Percentiles rank a stretch among this genome's conserved stretches.
Evolutionary conservation across 352 stramenopile species (phyloP).

Genomic region (Poterioochromonas sp.): DNA sequence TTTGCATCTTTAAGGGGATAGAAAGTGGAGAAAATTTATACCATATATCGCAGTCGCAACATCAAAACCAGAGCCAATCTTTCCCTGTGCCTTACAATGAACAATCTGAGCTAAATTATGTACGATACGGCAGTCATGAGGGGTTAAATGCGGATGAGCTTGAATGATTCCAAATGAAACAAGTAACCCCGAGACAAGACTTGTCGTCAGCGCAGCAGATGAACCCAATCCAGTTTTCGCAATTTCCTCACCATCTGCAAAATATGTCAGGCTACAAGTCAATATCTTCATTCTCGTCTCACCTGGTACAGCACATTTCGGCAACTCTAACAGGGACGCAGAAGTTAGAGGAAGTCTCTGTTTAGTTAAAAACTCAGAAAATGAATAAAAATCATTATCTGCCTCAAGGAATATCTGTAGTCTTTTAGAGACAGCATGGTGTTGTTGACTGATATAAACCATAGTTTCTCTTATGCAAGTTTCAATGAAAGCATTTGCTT

Average conservation of each 20-base stretch:
- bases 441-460: constrained; percentile 6
- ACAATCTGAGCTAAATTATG: constrained; percentile 88
- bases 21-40: constrained; percentile 83
- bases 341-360: constrained; percentile 53
- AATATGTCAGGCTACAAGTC: too few species aligned
- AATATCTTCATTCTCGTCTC: too few species aligned
- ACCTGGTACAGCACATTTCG: constrained; percentile 55
- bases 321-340: constrained; percentile 59
- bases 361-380: constrained; percentile 66
- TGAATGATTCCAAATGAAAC: constrained; percentile 58
- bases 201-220: constrained; percentile 85
- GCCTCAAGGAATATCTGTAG: constrained; percentile 71
- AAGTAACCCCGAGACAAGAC: constrained; percentile 75
- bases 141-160: constrained; percentile 39
- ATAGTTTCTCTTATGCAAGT: neutral
- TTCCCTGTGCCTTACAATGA: constrained; percentile 89
- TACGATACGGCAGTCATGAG: constrained; percentile 52
- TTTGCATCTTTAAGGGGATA: constrained; percentile 52
- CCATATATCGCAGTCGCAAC: constrained; percentile 83
- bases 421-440: constrained; percentile 14
- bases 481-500: constrained; percentile 8
- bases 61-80: constrained; percentile 95
- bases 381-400: constrained; percentile 96
- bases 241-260: constrained; percentile 56
- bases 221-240: constrained; percentile 91